Evolutionary conservation across 352 stramenopile species (phyloP).

Genomic region (Globisporangium spinosum): DNA sequence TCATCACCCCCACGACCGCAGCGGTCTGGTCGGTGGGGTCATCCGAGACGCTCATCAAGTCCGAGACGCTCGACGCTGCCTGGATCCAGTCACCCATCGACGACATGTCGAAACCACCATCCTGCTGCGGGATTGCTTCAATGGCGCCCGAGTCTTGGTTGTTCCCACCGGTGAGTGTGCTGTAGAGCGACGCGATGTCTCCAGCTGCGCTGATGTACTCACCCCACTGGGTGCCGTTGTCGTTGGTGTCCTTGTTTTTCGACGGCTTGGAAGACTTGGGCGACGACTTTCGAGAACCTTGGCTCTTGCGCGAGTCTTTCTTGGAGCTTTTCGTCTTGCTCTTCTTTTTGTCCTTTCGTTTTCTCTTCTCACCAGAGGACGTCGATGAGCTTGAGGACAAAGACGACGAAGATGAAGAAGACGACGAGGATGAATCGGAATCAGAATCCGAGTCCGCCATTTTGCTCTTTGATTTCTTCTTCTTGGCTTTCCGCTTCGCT

Average conservation of each 20-base stretch:
- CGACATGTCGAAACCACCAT: constrained; percentile 7
- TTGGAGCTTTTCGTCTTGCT: constrained; percentile 13
- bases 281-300: constrained; percentile 1
- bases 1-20: constrained; percentile 5
- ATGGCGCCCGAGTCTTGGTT: background rate
- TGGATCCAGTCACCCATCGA: constrained; percentile 16
- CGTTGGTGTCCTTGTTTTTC: constrained; percentile 1
- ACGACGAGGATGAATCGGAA: constrained; percentile 7
- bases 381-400: constrained; percentile 14
- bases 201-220: constrained; percentile 12
- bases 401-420: constrained; percentile 13
- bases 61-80: constrained; percentile 16
- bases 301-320: constrained; percentile 3
- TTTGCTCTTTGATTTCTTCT: constrained; percentile 15
- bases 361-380: constrained; percentile 25
- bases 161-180: background rate
- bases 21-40: background rate
- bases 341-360: constrained; percentile 28
- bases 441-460: constrained; percentile 14
- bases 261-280: background rate
- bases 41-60: background rate
- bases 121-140: constrained; percentile 3
- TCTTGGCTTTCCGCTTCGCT: constrained; percentile 17
- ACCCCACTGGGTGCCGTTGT: constrained; percentile 3
- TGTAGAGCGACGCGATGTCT: constrained; percentile 16